Base-by-base conservation (phyloP, 2,329 filamentous ascomycete genomes). In the Neonectria neomacrospora region DNA sequence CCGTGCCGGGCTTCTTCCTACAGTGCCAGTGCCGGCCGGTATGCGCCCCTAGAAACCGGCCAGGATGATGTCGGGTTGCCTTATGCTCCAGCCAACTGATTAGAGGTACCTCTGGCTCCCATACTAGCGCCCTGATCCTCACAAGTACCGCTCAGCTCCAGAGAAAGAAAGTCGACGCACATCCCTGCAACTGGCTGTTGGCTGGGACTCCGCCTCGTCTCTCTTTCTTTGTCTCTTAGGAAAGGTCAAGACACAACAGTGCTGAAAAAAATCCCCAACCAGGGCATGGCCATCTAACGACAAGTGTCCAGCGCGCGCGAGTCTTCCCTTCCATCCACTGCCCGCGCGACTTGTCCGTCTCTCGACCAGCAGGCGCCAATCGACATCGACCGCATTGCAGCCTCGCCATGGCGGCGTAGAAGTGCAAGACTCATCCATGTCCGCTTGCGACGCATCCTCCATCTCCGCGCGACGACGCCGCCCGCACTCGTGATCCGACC, bases 391-490 rank as follows among this genome's bases (percentile, higher is more conserved):
- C 64, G 63, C 67, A 70, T 73, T 64, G 69, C 69, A 73, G 71
- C 71, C 71, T 73, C 71, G 71, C 71, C 71, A 73, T 73, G 71
- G 68, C 71, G 69, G 68, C 69, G 54, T 73, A 72, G 9, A 72
- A 64, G 66, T 67, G 51, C 65, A 54, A 54, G 66, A 71, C 67
- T 71, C 64, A 72, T 72, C 70, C 65, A 72, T 73, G 71, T 70
- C 68, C 67, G 70, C 62, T 72, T 71, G 71, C 71, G 71, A 73
- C 64, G 58, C 64, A 54, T 61, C 37, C 18, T 41, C 66, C 58
- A 65, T 66, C 58, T 66, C 67, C 65, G 67, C 71, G 68, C 71
- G 65, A 73, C 71, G 52, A 69, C 55, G 44, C 53, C 48, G 30
- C 50, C 51, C 28, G 45, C 53, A 28, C 64, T 60, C 45, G 32